Conservation (phyloP, 202 grass and related monocot genomes). For the Panicum virgatum region DNA sequence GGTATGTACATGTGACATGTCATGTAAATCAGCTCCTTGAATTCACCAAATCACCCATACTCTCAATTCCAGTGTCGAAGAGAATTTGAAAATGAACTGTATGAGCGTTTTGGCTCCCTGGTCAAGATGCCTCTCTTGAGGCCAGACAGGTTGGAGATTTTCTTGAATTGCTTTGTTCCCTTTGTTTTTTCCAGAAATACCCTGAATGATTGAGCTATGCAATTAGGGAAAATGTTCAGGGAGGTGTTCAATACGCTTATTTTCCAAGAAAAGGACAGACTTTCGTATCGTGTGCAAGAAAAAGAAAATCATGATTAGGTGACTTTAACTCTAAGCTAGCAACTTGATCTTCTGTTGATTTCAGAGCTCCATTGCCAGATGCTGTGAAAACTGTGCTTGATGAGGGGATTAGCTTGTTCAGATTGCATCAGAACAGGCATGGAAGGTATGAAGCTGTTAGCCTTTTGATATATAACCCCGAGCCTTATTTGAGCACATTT, state of each 20-base stretch:
- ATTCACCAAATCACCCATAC: slow-evolving; percentile 24
- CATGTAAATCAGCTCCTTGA: slow-evolving; percentile 21
- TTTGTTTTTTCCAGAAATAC: slow-evolving; percentile 7
- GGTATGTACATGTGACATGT: slow-evolving; percentile 62
- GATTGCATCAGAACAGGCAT: slow-evolving; percentile 81
- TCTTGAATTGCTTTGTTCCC: not conserved
- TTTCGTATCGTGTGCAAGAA: slow-evolving; percentile 10
- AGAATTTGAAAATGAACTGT: slow-evolving; percentile 83
- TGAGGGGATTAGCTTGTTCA: slow-evolving; percentile 88
- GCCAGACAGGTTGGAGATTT: slow-evolving; percentile 62
- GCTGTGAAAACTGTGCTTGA: slow-evolving; percentile 70
- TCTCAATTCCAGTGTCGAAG: slow-evolving; percentile 68
- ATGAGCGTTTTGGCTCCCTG: slow-evolving; percentile 91
- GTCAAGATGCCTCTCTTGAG: slow-evolving; percentile 96
- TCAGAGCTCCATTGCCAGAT: slow-evolving; percentile 73
- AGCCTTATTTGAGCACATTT: not conserved
- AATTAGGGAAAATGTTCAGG: not conserved
- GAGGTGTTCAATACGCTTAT: not conserved
- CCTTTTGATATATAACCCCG: not conserved
- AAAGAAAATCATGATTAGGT: slow-evolving; percentile 1
- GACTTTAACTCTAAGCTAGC: slow-evolving; percentile 2
- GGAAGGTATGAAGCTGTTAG: slow-evolving; percentile 71
- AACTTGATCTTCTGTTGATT: slow-evolving; percentile 30
- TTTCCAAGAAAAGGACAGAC: not conserved
- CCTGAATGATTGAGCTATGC: not conserved